Percentiles rank a stretch among this genome's conserved stretches.
Evolutionary conservation across 768 basidiomycete species (phyloP).

Genomic region (Xerocomus potaroensis): DNA sequence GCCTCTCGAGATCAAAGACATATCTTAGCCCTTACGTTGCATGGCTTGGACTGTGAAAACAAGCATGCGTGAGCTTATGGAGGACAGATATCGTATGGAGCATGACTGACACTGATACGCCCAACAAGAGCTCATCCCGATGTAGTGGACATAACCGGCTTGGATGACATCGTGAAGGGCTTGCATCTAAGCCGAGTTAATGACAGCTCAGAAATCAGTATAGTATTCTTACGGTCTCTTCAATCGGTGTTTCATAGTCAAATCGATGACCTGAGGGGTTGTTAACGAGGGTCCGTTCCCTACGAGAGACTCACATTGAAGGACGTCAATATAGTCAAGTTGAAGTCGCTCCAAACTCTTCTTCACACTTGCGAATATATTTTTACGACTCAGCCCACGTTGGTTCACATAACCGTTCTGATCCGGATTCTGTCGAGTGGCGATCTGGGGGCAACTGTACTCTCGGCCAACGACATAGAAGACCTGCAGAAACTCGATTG

Average conservation of each 20-base stretch:
- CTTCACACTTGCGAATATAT: conserved; percentile 56
- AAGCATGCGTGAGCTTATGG: conserved; percentile 1
- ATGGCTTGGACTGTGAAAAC: conserved; percentile 33
- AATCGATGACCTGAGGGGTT: conserved; percentile 41
- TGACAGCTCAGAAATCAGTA: not conserved
- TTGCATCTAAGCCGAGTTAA: conserved; percentile 33
- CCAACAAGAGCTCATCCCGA: conserved; percentile 41
- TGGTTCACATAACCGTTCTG: conserved; percentile 46
- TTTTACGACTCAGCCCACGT: conserved; percentile 45
- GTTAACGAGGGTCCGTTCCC: not conserved
- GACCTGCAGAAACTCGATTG: conserved; percentile 21
- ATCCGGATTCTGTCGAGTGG: conserved; percentile 27
- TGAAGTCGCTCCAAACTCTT: conserved; percentile 39
- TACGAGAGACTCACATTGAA: conserved; percentile 38
- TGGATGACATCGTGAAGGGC: conserved; percentile 49
- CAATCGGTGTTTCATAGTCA: conserved; percentile 48
- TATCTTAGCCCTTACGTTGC: conserved; percentile 29
- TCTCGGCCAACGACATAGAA: conserved; percentile 38
- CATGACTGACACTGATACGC: conserved; percentile 35
- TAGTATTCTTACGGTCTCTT: conserved; percentile 33
- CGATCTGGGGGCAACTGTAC: conserved; percentile 10
- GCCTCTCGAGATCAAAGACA: not conserved
- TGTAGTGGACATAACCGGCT: conserved; percentile 45
- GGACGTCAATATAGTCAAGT: conserved; percentile 54
- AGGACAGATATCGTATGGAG: not conserved